Base-by-base conservation (phyloP, 108 stramenopile genomes). In the Hondaea fermentalgiana region DNA sequence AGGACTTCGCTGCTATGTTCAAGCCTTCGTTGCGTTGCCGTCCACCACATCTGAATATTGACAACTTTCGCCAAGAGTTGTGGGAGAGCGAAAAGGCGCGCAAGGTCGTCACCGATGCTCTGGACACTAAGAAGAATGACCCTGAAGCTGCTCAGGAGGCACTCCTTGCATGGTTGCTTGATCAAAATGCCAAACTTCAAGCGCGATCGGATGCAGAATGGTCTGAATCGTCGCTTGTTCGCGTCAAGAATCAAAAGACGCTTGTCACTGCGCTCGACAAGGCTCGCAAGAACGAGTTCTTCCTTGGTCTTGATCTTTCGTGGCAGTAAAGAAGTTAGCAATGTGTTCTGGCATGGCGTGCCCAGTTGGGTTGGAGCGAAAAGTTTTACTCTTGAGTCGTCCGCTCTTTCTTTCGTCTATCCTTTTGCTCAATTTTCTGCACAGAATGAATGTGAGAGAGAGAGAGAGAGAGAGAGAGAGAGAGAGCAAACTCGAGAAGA, bases 11-110 rank as follows among this genome's bases (percentile, higher is more conserved):
- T 8, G 95, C 93, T n/a, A 97, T 97, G 96, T 97, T 97, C 89
- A 95, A 91, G 42, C 87, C 94, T 4, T 95, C 94, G 60, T 92
- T 93, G 87, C 88, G 89, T 29, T 97, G 97, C 83, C 94, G 95
- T 4, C 72, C 91, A n/a, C 97, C 97, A 5, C 95, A 97, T 92
- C 87, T 97, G 90, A 96, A 97, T 71, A 55, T 96, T 16, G 97
- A 97, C 87, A 95, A 95, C 90, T 72, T 97, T 14, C 93, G 97
- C 5, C 95, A 97, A 91, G 96, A 95, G 29, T 87, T 97, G 23
- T 97, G 96, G 92, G 91, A 93, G 72, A 89, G 93, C 43, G 55
- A 29, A 5, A 92, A 94, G n/a, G 88, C 95, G n/a, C 91, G 96
- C 21, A 89, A 90, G 57, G 92, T 95, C 87, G 71, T 87, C 72